Conservation (phyloP, 257 asterid species). For the Gentiana dahurica region DNA sequence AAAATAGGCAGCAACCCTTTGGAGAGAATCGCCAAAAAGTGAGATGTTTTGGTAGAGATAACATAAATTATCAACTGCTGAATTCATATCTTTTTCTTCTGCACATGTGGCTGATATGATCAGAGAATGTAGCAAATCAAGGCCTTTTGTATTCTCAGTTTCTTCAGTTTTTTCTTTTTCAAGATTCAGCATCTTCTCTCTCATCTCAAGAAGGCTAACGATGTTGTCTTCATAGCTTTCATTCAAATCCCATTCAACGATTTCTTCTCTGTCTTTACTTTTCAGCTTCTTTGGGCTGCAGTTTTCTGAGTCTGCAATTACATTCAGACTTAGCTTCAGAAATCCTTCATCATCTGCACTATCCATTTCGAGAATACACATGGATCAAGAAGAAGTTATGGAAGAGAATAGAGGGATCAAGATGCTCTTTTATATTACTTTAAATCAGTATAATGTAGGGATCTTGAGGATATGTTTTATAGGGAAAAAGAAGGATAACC, state of each 20-base stretch:
- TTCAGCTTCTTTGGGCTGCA: slow-evolving; percentile 20
- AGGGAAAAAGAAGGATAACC: not conserved
- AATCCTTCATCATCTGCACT: slow-evolving; percentile 38
- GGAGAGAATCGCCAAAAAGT: slow-evolving; percentile 61
- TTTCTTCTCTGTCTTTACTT: slow-evolving; percentile 17
- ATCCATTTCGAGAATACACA: slow-evolving; percentile 24
- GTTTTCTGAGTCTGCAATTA: slow-evolving; percentile 18
- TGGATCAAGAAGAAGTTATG: not conserved
- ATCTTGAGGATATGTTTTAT: not conserved
- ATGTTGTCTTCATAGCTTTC: slow-evolving; percentile 36
- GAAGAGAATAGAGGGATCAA: not conserved
- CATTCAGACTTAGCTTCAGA: slow-evolving; percentile 46
- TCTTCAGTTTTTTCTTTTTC: slow-evolving; percentile 16
- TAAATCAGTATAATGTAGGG: not conserved
- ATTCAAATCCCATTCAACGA: slow-evolving; percentile 22
- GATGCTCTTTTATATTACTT: not conserved
- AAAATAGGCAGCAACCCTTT: slow-evolving; percentile 75
- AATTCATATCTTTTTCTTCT: slow-evolving; percentile 22
- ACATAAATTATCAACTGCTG: slow-evolving; percentile 34
- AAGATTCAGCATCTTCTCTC: slow-evolving; percentile 52
- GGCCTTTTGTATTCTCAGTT: slow-evolving; percentile 39
- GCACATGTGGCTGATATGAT: slow-evolving; percentile 55
- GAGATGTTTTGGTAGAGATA: slow-evolving; percentile 43
- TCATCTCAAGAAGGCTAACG: slow-evolving; percentile 40
- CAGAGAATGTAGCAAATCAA: slow-evolving; percentile 52